Percentiles rank a stretch among this genome's conserved stretches.
Conservation (phyloP, 2,329 filamentous ascomycete species). For the Fusarium falciforme region DNA sequence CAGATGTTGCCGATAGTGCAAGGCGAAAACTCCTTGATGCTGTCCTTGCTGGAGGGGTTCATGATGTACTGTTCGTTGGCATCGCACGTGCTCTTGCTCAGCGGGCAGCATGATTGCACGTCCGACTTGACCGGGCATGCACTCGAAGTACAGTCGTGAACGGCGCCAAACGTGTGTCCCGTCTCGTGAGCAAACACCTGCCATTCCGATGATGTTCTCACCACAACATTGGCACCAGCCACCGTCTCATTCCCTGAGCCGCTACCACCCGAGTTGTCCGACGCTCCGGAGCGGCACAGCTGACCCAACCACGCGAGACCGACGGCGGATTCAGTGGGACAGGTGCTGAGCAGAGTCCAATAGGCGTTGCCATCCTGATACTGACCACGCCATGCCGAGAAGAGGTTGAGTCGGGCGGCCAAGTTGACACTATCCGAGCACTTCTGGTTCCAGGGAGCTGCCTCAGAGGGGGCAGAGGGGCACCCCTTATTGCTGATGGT, state of each 20-base stretch:
- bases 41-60: constrained; percentile 86
- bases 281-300: constrained; percentile 74
- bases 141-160: constrained; percentile 85
- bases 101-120: constrained; percentile 79
- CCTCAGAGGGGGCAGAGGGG: constrained; percentile 72
- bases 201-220: constrained; percentile 87
- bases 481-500: constrained; percentile 82
- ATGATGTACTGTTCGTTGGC: constrained; percentile 88
- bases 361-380: constrained; percentile 86
- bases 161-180: constrained; percentile 94
- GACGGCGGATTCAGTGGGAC: constrained; percentile 84
- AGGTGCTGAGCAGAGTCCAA: constrained; percentile 90
- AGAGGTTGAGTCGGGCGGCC: constrained; percentile 82
- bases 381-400: constrained; percentile 87
- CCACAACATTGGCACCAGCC: constrained; percentile 88
- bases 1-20: constrained; percentile 96
- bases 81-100: constrained; percentile 75
- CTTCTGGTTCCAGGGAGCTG: constrained; percentile 84
- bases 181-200: constrained; percentile 95
- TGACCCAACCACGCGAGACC: constrained; percentile 94
- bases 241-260: constrained; percentile 75
- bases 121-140: constrained; percentile 73
- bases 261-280: constrained; percentile 60
- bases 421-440: constrained; percentile 76
- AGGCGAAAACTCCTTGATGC: constrained; percentile 83